Evolutionary conservation across 2,329 filamentous ascomycete genomes (phyloP), one percentile per base, ranked within the genome.

Genomic region (Pseudogymnoascus sp.): DNA sequence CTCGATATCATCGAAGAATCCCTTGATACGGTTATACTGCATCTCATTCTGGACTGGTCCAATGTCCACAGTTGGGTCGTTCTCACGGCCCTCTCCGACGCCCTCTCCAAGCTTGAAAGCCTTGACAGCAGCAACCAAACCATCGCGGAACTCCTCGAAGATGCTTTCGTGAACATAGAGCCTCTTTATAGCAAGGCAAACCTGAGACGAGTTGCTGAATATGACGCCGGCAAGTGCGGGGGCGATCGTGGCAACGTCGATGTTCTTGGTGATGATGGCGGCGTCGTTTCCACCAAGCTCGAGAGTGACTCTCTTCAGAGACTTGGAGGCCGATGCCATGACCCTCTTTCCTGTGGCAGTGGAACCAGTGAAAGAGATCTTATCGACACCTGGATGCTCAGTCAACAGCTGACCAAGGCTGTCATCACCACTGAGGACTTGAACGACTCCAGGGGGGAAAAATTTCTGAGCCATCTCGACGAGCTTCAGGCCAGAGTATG

Each of bases 11-110:
- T 75, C 75, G 57, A 86, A 76, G 62, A 85, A 78, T 9, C 74
- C 70, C 66, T 79, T 80, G 35, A 84, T 81, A 22, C 78, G 78
- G 58, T 85, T 81, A 67, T 78, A 88, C 70, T 88, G 85, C 78
- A 83, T 79, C 65, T 77, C 73, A 72, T 88, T 88, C 62, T 85
- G 83, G 3, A 88, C 71, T 0, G 85, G 85, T 1, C 82, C 80
- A 74, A 28, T 72, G 74, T 30, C 78, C 72, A 64, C 66, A 73
- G 62, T 70, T 71, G 18, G 20, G 12, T 60, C 38, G n/a, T 38
- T 39, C 61, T 35, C 12, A n/a, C n/a, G n/a, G 20, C 37, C 39
- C 38, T 62, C 58, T 60, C 58, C 79, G 86, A 2, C 81, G 79
- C 68, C 86, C 83, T 66, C 54, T 38, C 77, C 76, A 50, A 76